Evolutionary conservation across 2,329 filamentous ascomycete genomes (phyloP).

Genomic region (Hirsutella minnesotensis): DNA sequence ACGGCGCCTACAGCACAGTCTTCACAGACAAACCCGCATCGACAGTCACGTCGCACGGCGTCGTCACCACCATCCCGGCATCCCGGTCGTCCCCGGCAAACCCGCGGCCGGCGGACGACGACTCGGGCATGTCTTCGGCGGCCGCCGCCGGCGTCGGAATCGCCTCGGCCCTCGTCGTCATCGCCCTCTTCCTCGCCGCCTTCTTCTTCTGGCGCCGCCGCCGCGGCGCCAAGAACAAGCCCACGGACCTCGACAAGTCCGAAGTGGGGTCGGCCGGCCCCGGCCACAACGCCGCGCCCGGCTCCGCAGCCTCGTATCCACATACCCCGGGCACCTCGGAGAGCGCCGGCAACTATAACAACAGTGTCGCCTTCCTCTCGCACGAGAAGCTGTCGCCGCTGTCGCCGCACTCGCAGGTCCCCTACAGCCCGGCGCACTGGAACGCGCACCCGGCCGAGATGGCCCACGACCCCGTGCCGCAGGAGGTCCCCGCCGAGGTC

Average conservation of each 20-base stretch:
- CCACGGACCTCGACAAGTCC: neutral
- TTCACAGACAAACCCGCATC: conserved; percentile 13
- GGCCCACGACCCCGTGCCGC: conserved; percentile 1
- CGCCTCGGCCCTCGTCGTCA: conserved; percentile 13
- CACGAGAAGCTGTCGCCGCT: neutral
- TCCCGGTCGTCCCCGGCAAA: neutral
- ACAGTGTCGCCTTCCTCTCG: neutral
- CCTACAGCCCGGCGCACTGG: neutral
- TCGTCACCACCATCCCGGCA: neutral
- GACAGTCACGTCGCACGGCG: neutral
- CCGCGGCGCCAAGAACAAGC: neutral
- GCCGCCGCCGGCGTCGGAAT: conserved; percentile 19
- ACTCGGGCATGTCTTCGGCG: conserved; percentile 12
- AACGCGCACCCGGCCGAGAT: conserved; percentile 1
- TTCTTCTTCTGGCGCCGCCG: conserved; percentile 16
- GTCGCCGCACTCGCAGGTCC: neutral
- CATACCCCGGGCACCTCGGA: neutral
- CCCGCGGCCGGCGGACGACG: neutral
- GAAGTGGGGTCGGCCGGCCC: no score
- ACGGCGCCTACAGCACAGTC: conserved; percentile 20
- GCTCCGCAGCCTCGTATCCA: neutral
- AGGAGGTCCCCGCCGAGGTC: conserved; percentile 1
- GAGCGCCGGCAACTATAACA: no score
- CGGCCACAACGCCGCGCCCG: no score
- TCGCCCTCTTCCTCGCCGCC: conserved; percentile 10